Base-by-base conservation (phyloP, 768 basidiomycete genomes). In the Phaffia tasmanica region DNA sequence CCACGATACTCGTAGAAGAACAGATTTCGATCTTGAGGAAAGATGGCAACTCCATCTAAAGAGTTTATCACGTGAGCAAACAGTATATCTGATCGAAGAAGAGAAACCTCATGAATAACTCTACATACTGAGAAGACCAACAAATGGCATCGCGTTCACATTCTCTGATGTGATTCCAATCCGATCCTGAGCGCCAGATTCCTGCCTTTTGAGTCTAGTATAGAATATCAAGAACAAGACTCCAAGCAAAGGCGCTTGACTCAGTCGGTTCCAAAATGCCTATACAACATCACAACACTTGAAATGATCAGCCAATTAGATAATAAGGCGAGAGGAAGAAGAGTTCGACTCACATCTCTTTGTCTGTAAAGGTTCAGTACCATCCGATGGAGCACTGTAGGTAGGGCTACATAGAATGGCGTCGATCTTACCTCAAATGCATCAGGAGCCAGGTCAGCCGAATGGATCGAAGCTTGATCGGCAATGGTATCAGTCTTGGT, bases 1-100 rank as follows among this genome's bases (percentile, higher is more conserved):
- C 75, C 76, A 21, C 73, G 71, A 58, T 74, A 77, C 69, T 81
- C 81, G 71, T 81, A 77, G 64, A 78, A 74, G 71, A 79, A 81
- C 5, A 80, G 69, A 30, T 78, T 74, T 57, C 76, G 74, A 58
- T 81, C 81, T 25, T 73, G 73, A 0, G 80, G 80, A 71, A 77
- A 81, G 67, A 80, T 75, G 8, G 79, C 73, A 65, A 77, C 73
- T 25, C 75, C 75, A 42, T 42, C 35, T 42, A 42, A 5, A 42
- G 11, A 42, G 48, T 74, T 74, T 6, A 78, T 69, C 18, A 78
- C 71, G 3, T 68, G 61, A 57, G 70, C 64, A 50, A 62, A 25
- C 27, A 23, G 60, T 3, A 27, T 4, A n/a, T 27, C 21, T n/a
- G 23, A 62, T 48, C 18, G 25, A 62, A 23, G 23, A 8, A 23